Conservation (phyloP, 371 early-diverging fungal species). For the Entomophthora muscae region DNA sequence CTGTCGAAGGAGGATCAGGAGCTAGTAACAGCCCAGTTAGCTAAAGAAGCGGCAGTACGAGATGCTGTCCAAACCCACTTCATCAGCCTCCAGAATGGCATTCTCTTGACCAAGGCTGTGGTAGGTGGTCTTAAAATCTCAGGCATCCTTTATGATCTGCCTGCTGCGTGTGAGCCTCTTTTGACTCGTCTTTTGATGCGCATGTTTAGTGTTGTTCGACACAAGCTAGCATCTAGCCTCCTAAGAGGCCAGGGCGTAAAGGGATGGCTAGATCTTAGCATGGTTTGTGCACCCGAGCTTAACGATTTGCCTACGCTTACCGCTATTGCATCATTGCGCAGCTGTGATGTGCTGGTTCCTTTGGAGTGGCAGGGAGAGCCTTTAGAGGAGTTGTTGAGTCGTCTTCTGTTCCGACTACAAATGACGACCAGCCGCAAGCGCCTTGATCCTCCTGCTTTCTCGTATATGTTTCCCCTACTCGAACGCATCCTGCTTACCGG, state of each 20-base stretch:
- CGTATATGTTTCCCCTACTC: slow-evolving; percentile 67
- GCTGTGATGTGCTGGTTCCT: slow-evolving; percentile 24
- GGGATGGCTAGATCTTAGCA: slow-evolving; percentile 30
- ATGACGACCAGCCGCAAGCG: slow-evolving; percentile 40
- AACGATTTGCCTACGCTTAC: slow-evolving; percentile 4
- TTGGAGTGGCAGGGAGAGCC: slow-evolving; percentile 49
- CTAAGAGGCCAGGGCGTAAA: slow-evolving; percentile 34
- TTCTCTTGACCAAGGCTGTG: slow-evolving; percentile 13
- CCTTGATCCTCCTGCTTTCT: slow-evolving; percentile 51
- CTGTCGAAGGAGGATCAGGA: slow-evolving; percentile 68
- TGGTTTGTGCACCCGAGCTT: neutral
- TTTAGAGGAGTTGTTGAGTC: slow-evolving; percentile 35
- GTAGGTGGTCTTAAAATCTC: slow-evolving; percentile 40
- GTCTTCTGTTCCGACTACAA: slow-evolving; percentile 57
- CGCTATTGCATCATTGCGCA: slow-evolving; percentile 10
- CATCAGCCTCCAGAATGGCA: neutral
- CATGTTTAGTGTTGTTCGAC: slow-evolving; percentile 25
- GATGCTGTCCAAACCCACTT: slow-evolving; percentile 26
- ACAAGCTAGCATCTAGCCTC: slow-evolving; percentile 28
- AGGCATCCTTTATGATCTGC: slow-evolving; percentile 41
- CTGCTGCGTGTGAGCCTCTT: slow-evolving; percentile 21
- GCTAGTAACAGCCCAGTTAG: slow-evolving; percentile 47
- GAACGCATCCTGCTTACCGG: slow-evolving; percentile 45
- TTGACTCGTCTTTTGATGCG: slow-evolving; percentile 25
- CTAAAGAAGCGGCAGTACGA: slow-evolving; percentile 58